Evolutionary conservation across 1,139 yeast genomes (phyloP).

Genomic region (Scheffersomyces segobiensis): DNA sequence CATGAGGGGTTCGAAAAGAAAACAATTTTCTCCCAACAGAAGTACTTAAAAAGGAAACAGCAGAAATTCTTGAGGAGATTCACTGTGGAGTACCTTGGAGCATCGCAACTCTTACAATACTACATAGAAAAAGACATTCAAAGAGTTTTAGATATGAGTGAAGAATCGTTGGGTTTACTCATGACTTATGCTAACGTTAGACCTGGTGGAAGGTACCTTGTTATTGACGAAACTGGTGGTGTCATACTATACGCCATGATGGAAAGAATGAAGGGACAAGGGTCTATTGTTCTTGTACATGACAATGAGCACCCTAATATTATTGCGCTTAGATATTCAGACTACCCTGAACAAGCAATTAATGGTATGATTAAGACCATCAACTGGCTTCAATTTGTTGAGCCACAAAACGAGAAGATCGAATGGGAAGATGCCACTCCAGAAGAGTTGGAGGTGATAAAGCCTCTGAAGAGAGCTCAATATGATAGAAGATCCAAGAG

Average conservation of each 20-base stretch:
- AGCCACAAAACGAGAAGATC: slow-evolving; percentile 66
- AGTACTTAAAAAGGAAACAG: slow-evolving; percentile 86
- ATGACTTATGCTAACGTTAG: slow-evolving; percentile 77
- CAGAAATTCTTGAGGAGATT: slow-evolving; percentile 86
- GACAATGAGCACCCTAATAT: slow-evolving; percentile 92
- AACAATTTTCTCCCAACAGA: slow-evolving; percentile 87
- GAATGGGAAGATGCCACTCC: slow-evolving; percentile 50
- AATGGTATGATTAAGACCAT: slow-evolving; percentile 63
- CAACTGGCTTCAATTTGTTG: slow-evolving; percentile 76
- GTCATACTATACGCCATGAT: slow-evolving; percentile 76
- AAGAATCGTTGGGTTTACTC: slow-evolving; percentile 77
- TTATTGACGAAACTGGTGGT: slow-evolving; percentile 92
- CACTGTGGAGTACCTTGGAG: slow-evolving; percentile 76
- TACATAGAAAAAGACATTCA: slow-evolving; percentile 72
- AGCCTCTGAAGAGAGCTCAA: slow-evolving; percentile 62
- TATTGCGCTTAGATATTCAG: slow-evolving; percentile 67
- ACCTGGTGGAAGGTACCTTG: slow-evolving; percentile 86
- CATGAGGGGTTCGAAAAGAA: slow-evolving; percentile 88
- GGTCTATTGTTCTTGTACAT: slow-evolving; percentile 74
- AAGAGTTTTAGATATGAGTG: slow-evolving; percentile 77
- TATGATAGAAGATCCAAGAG: slow-evolving; percentile 66
- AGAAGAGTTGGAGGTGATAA: slow-evolving; percentile 56
- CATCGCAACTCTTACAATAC: slow-evolving; percentile 72
- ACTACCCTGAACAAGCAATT: slow-evolving; percentile 55
- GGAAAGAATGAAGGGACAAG: slow-evolving; percentile 87